phyloP scores from a whole-genome alignment of 2,329 filamentous ascomycete genomes.

The Hypoxylon sp. region DNA sequence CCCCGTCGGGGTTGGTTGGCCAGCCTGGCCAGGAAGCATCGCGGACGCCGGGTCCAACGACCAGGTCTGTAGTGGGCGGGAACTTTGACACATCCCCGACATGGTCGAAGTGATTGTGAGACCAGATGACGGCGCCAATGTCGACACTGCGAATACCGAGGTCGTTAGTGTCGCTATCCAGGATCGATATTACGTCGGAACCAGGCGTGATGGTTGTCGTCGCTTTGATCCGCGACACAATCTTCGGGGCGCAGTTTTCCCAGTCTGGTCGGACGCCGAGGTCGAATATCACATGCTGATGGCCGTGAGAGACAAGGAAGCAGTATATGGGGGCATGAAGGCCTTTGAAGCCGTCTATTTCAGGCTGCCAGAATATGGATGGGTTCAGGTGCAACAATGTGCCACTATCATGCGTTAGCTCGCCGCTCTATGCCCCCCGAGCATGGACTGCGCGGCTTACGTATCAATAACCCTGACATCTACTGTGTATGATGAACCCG shows the following conservation, averaged over 20 bases:
- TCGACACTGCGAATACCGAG: constrained; percentile 29
- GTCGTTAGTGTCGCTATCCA: constrained; percentile 13
- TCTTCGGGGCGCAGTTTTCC: constrained; percentile 38
- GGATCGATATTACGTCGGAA: constrained; percentile 11
- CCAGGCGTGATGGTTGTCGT: constrained; percentile 5
- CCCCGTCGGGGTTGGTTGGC: constrained; percentile 37
- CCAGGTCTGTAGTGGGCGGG: constrained; percentile 58
- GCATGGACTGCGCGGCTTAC: constrained; percentile 2
- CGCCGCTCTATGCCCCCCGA: not conserved
- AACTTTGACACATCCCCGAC: constrained; percentile 64
- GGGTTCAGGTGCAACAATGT: constrained; percentile 17
- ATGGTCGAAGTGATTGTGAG: constrained; percentile 66
- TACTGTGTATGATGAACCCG: constrained; percentile 16
- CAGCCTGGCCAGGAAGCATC: constrained; percentile 38
- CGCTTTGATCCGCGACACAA: constrained; percentile 16
- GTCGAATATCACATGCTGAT: constrained; percentile 48
- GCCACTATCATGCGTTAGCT: constrained; percentile 5
- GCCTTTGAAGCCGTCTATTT: constrained; percentile 6
- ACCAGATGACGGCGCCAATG: constrained; percentile 57
- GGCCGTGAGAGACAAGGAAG: constrained; percentile 36
- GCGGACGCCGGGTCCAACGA: constrained; percentile 57
- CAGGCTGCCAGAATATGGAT: constrained; percentile 13
- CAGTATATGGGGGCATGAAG: constrained; percentile 34
- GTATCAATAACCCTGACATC: constrained; percentile 34
- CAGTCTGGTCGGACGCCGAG: constrained; percentile 47